Evolutionary conservation across 1,284 basidiomycete species (phyloP).

Genomic region (Exobasidium rhododendri): DNA sequence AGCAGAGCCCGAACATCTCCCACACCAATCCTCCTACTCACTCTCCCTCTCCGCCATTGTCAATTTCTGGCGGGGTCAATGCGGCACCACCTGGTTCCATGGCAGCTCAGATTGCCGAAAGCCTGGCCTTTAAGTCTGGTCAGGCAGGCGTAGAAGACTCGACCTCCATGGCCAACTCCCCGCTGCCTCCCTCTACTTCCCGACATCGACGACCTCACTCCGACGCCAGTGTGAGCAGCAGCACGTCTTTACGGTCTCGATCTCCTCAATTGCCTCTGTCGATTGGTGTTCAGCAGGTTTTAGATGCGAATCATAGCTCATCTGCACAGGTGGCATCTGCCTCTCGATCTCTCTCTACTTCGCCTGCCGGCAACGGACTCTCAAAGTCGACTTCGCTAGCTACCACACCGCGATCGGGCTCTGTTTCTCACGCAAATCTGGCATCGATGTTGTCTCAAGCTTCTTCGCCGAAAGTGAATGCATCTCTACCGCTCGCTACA

Average conservation of each 20-base stretch:
- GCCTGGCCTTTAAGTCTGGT: conserved; percentile 19
- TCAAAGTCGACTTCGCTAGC: neutral
- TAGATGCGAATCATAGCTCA: conserved; percentile 12
- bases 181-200: too few relatives aligned
- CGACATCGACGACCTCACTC: conserved; percentile 28
- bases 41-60: conserved; percentile 36
- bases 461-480: neutral
- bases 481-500: conserved; percentile 24
- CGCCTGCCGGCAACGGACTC: neutral
- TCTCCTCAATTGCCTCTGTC: conserved; percentile 21
- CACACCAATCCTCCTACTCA: neutral
- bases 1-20: neutral
- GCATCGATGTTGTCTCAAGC: neutral
- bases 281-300: conserved; percentile 18
- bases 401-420: neutral
- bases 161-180: neutral
- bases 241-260: conserved; percentile 28
- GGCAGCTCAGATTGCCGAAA: conserved; percentile 45
- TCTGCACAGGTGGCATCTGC: neutral
- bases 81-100: conserved; percentile 42
- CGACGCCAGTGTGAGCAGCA: conserved; percentile 22
- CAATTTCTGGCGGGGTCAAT: conserved; percentile 22
- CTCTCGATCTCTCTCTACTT: neutral
- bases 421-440: neutral
- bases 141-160: neutral